phyloP scores from a whole-genome alignment of 2,329 filamentous ascomycete genomes.

The Orbilia blumenaviensis region DNA sequence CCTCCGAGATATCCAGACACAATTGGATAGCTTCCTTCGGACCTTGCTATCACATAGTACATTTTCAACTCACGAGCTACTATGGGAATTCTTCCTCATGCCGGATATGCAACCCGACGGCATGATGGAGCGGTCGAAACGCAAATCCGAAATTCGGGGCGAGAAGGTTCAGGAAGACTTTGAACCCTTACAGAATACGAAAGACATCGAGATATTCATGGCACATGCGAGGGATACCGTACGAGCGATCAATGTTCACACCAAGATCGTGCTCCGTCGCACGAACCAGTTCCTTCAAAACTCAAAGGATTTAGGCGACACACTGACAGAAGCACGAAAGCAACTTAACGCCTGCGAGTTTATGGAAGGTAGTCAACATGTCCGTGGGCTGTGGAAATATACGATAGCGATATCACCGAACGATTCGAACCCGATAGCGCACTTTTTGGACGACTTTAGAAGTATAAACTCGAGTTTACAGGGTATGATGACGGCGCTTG shows the following conservation, averaged over 20 bases:
- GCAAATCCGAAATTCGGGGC: constrained; percentile 82
- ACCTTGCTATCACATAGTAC: constrained; percentile 88
- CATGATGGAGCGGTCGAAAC: constrained; percentile 85
- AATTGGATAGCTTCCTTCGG: constrained; percentile 86
- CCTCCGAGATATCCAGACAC: constrained; percentile 84
- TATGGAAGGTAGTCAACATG: constrained; percentile 64
- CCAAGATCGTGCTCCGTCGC: constrained; percentile 80
- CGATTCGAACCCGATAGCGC: constrained; percentile 76
- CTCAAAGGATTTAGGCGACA: constrained; percentile 66
- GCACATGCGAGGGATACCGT: constrained; percentile 90
- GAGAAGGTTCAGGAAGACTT: constrained; percentile 91
- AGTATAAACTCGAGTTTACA: constrained; percentile 85
- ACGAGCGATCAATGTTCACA: constrained; percentile 81
- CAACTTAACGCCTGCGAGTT: constrained; percentile 56
- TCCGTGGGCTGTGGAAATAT: constrained; percentile 77
- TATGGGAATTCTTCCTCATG: constrained; percentile 99
- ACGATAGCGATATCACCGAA: constrained; percentile 71
- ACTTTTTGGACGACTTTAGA: constrained; percentile 78
- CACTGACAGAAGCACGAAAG: constrained; percentile 50
- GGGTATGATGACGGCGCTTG: constrained; percentile 80
- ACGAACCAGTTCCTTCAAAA: constrained; percentile 62
- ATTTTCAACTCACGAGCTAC: constrained; percentile 93
- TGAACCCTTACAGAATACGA: constrained; percentile 80
- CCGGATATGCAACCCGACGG: constrained; percentile 89
- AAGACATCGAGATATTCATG: constrained; percentile 92